Base-by-base conservation (phyloP, 768 basidiomycete species). In the Pisolithus marmoratus region DNA sequence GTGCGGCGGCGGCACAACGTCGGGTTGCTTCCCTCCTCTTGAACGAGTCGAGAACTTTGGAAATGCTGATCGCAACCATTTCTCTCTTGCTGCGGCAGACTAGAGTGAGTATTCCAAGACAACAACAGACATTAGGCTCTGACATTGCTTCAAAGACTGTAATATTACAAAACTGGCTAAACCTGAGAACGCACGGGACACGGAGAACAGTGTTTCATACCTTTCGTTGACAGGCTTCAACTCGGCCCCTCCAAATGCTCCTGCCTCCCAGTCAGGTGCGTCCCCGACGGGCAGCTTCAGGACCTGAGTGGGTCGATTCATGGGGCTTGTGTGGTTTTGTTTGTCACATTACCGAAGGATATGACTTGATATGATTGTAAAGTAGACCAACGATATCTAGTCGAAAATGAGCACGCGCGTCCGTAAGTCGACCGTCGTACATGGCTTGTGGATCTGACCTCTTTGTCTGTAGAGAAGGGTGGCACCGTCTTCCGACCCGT, bases 61-160 rank as follows among this genome's bases (percentile, higher is more conserved):
- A 55, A 90, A 88, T 15, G 75, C 78, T 14, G 69, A 63, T 22
- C 76, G 72, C 15, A 90, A 68, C 85, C 86, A 89, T 65, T 76
- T 79, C 23, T 87, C 81, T 38, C 88, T 78, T 26, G 88, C 87
- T 89, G 58, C 41, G 57, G 48, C 50, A 48, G 50, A 46, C 43
- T 46, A 44, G 36, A 24, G 57, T 55, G 54, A 58, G 51, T 55
- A 54, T 54, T 44, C 55, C 22, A 53, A 52, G 34, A 53, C 53
- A 53, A 20, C 45, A 37, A 51, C 48, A 51, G 48, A 55, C 52
- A 20, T 54, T 48, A 34, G 58, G 50, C 26, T 49, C 46, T 56
- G 50, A 84, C 87, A 90, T 76, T 88, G 87, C 57, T 77, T 81
- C 49, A 90, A 68, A 0, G 88, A 86, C 52, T 82, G 82, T 8